These are phyloP conservation scores for Saccharomycopsis capsularis DNA, from an alignment of 805 yeast genomes.

Conservation along the genomic window DNA sequence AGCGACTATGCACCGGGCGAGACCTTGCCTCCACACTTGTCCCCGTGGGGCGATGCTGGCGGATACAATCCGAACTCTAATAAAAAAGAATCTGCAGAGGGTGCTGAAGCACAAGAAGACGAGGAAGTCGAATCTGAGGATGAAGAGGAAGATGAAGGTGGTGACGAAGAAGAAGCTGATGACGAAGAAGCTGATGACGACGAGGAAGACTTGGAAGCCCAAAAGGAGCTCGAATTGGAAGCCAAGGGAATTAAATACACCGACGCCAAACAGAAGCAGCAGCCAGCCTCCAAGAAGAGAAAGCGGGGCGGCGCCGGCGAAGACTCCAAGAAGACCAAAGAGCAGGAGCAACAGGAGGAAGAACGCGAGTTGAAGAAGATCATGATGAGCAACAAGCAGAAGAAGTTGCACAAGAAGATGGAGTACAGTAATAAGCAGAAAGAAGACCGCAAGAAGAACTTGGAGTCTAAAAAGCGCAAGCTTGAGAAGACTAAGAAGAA, in stretches of 20 bases:
- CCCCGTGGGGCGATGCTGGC: slow-evolving; percentile 98
- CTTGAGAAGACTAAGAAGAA: slow-evolving; percentile 17
- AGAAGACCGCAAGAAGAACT: slow-evolving; percentile 51
- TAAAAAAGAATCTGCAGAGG: slow-evolving; percentile 36
- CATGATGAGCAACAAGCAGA: slow-evolving; percentile 97
- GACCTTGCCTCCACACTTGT: slow-evolving; percentile 88
- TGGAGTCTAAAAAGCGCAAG: slow-evolving; percentile 25
- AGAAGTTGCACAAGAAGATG: slow-evolving; percentile 90
- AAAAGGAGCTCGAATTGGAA: slow-evolving; percentile 84
- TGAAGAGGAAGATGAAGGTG: slow-evolving; percentile 48
- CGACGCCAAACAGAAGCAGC: slow-evolving; percentile 34
- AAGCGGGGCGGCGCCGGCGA: too few species aligned
- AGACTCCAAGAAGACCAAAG: slow-evolving; percentile 35
- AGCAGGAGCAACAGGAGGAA: slow-evolving; percentile 53
- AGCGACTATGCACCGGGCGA: slow-evolving; percentile 90
- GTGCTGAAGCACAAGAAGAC: slow-evolving; percentile 38
- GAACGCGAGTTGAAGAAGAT: slow-evolving; percentile 90
- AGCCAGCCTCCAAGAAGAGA: slow-evolving; percentile 34
- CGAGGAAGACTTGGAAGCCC: slow-evolving; percentile 56
- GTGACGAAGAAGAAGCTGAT: slow-evolving; percentile 44
- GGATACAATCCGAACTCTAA: slow-evolving; percentile 77
- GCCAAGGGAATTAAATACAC: slow-evolving; percentile 79
- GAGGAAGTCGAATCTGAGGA: slow-evolving; percentile 46
- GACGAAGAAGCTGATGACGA: slow-evolving; percentile 41
- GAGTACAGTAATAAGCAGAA: slow-evolving; percentile 83